Base-by-base conservation (phyloP, 148 eudicot genomes). In the Heliosperma pusillum region DNA sequence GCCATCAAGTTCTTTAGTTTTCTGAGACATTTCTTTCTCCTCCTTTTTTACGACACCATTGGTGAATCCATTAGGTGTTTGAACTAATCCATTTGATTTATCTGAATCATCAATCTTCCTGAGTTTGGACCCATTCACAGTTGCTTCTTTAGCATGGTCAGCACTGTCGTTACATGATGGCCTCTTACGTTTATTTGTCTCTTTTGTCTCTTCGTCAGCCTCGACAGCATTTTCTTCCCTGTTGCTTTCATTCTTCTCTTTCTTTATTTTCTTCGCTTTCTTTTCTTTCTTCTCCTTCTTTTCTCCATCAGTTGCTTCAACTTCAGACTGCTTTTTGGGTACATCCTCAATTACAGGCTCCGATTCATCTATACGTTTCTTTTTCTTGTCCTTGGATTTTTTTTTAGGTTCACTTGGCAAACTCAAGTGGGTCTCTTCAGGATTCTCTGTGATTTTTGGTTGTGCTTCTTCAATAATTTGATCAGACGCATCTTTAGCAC, bases 111-210 rank as follows among this genome's bases (percentile, higher is more conserved):
- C 84, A 53, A 82, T 80, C 78, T 89, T 91, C 79, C 87, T 85
- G 25, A 86, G 83, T 76, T 89, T 88, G 17, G 83, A 66, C 70
- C 86, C 86, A 83, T 87, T 83, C n/a, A 44, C 17, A 10, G 66
- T 53, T 75, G 55, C 71, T 66, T 78, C 79, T 72, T 82, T 78
- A 73, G 50, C 42, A 36, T 78, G 55, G 27, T 53, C 69, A 55
- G 52, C 56, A 67, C 75, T 86, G 71, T 87, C 89, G 69, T 82
- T 86, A 58, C 83, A 75, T 19, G 76, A 83, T 22, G 74, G 50
- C 67, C 85, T 80, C 82, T 93, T 90, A 78, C 96, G 87, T 79
- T 93, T 92, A 82, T 93, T 90, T 16, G 90, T 86, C 52, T 63
- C 72, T 77, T 86, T 91, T 52, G 82, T 86, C 65, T 76, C 85